Conservation (phyloP, 805 yeast species). For the Scheffersomyces amazonensis region DNA sequence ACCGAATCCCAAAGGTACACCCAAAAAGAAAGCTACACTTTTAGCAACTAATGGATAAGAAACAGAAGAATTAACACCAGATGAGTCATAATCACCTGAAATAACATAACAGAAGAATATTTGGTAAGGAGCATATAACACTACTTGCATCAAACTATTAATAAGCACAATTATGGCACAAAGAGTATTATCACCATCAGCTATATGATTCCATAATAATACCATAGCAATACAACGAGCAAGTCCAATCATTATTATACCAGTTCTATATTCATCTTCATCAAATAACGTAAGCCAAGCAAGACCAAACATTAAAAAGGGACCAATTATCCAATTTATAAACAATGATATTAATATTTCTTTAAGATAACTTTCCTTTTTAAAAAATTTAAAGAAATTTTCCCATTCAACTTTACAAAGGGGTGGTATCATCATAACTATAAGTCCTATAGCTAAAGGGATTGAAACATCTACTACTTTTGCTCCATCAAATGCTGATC, state of each 20-base stretch:
- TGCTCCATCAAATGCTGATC: conserved; percentile 33
- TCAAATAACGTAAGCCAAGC: conserved; percentile 53
- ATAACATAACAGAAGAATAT: conserved; percentile 46
- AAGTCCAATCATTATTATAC: conserved; percentile 57
- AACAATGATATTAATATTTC: conserved; percentile 38
- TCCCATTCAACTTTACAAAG: conserved; percentile 56
- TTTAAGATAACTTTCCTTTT: conserved; percentile 10
- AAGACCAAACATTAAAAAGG: conserved; percentile 53
- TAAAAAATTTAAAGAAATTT: conserved; percentile 17
- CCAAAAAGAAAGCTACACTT: conserved; percentile 52
- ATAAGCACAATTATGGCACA: conserved; percentile 53
- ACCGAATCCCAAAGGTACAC: conserved; percentile 50
- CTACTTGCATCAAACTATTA: conserved; percentile 50
- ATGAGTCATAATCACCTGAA: conserved; percentile 21
- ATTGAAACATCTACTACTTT: conserved; percentile 37
- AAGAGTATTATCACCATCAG: conserved; percentile 48
- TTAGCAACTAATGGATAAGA: conserved; percentile 42
- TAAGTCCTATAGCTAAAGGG: conserved; percentile 49
- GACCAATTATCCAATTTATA: conserved; percentile 56
- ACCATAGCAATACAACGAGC: conserved; percentile 68
- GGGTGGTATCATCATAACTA: conserved; percentile 58
- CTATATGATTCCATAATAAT: conserved; percentile 53
- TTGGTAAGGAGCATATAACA: conserved; percentile 52
- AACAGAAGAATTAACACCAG: conserved; percentile 9
- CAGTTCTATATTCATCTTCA: conserved; percentile 46